Evolutionary conservation across 2,329 filamentous ascomycete species (phyloP), one percentile per base, ranked within the genome.

Genomic region (Arthrobotrys pseudoclavata): DNA sequence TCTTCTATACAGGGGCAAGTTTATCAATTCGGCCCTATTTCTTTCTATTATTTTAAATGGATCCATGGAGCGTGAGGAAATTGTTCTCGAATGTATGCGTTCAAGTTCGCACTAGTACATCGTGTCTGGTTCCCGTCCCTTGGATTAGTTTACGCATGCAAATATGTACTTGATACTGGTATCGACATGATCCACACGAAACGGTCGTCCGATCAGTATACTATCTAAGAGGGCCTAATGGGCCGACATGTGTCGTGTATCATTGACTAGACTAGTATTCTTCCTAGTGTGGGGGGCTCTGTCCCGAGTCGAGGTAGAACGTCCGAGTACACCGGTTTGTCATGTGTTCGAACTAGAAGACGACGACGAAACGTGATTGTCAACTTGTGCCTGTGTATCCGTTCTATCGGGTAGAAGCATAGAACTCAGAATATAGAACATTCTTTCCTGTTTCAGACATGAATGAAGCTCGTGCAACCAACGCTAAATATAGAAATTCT

Each of bases 401-500:
- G 13, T 40, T 42, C 20, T 12, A 24, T 60, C 20, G 55, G 55
- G 31, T 60, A 42, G 20, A 40, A 42, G 55, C 34, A 60, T 60
- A 26, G 55, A 60, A 20, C n/a, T 42, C 20, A 34, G 34, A 26
- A 42, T 42, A 42, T 60, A 40, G 55, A 60, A 60, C 29, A 57
- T 57, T 57, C 52, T 22, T 57, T 15, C 26, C 50, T 10, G 50
- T 53, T 31, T 53, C 22, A 53, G 50, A 29, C 4, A 31, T 12
- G 24, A 31, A 53, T 9, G 50, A 53, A 53, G 22, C 26, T 53
- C 50, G 50, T 53, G 50, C 10, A 9, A 53, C 50, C 50, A 53
- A 53, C 50, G n/a, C 52, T 12, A n/a, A 57, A 57, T 57, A 57
- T 57, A 57, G 52, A 57, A 57, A 37, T 57, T 57, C 29, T 57